Evolutionary conservation across 768 basidiomycete species (phyloP).

Genomic region (Mycena amicta): DNA sequence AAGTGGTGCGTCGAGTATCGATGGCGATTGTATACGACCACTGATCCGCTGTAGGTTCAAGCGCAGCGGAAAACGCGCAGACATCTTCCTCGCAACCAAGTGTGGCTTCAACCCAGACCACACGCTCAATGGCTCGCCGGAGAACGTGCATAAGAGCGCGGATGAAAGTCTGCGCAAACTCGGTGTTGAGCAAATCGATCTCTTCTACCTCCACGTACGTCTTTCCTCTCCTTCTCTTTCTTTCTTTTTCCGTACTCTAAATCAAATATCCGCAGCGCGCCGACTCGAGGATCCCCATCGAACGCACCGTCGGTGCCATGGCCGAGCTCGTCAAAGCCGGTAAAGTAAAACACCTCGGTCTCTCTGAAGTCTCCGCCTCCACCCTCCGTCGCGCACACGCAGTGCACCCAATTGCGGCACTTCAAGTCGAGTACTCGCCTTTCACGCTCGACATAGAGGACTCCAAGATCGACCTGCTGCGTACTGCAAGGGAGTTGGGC

Average conservation of each 20-base stretch:
- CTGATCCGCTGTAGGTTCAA: conserved; percentile 36
- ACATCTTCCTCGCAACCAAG: conserved; percentile 55
- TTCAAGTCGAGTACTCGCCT: conserved; percentile 40
- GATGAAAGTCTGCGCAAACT: conserved; percentile 33
- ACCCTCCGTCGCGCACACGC: conserved; percentile 38
- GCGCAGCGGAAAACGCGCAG: conserved; percentile 38
- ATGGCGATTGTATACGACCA: not conserved
- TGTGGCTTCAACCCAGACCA: conserved; percentile 33
- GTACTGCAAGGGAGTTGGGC: conserved; percentile 35
- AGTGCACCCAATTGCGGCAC: conserved; percentile 34
- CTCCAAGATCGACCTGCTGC: conserved; percentile 27
- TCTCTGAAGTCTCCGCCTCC: conserved; percentile 36
- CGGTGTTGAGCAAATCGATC: conserved; percentile 31
- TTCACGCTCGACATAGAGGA: conserved; percentile 30
- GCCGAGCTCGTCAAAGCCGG: conserved; percentile 25
- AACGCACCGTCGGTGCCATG: conserved; percentile 20
- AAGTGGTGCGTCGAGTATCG: conserved; percentile 23
- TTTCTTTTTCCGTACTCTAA: not conserved
- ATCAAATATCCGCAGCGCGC: conserved; percentile 11
- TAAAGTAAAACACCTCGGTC: conserved; percentile 38
- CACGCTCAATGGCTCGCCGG: conserved; percentile 28
- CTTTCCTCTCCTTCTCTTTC: not conserved
- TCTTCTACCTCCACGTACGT: conserved; percentile 31
- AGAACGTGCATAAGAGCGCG: conserved; percentile 30
- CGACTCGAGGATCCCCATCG: conserved; percentile 12